Conservation (phyloP, 2,329 filamentous ascomycete genomes). For the Claviceps sp. region DNA sequence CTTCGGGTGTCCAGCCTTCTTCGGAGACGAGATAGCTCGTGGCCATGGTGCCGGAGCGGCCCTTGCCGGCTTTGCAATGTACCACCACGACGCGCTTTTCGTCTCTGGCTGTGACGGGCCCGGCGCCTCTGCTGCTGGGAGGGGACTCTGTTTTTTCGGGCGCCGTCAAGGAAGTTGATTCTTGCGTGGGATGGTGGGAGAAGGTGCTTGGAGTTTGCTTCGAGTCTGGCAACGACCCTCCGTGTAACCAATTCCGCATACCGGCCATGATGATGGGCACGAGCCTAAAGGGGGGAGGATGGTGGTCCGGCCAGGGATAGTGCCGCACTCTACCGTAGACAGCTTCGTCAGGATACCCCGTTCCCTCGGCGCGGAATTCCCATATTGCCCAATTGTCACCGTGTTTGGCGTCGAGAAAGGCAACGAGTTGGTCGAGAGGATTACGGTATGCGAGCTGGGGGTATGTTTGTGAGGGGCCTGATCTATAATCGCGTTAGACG, state of each 20-base stretch:
- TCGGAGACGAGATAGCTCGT: conserved; percentile 87
- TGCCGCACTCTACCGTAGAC: conserved; percentile 79
- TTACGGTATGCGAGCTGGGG: conserved; percentile 90
- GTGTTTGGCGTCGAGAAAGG: conserved; percentile 79
- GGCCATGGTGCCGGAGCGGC: conserved; percentile 74
- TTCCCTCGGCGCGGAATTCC: conserved; percentile 95
- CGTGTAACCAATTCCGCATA: conserved; percentile 78
- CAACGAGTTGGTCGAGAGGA: conserved; percentile 73
- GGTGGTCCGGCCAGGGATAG: conserved; percentile 94
- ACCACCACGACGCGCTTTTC: conserved; percentile 64
- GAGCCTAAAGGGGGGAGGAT: conserved; percentile 83
- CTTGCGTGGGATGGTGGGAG: neutral
- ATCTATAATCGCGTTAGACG: conserved; percentile 37
- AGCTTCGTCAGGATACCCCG: conserved; percentile 82
- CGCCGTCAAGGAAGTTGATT: neutral
- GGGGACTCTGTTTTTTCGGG: conserved; percentile 14
- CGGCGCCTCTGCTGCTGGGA: neutral
- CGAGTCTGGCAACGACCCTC: conserved; percentile 26
- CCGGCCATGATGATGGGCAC: conserved; percentile 81
- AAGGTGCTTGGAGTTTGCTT: neutral
- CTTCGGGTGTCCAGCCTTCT: conserved; percentile 46
- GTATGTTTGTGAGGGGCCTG: conserved; percentile 78
- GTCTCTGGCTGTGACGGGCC: conserved; percentile 13
- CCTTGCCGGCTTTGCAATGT: conserved; percentile 96
- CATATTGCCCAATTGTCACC: conserved; percentile 82